These are phyloP conservation scores for Bryopsis sp. DNA, from an alignment of 139 green algal genomes.

Conservation along the genomic window DNA sequence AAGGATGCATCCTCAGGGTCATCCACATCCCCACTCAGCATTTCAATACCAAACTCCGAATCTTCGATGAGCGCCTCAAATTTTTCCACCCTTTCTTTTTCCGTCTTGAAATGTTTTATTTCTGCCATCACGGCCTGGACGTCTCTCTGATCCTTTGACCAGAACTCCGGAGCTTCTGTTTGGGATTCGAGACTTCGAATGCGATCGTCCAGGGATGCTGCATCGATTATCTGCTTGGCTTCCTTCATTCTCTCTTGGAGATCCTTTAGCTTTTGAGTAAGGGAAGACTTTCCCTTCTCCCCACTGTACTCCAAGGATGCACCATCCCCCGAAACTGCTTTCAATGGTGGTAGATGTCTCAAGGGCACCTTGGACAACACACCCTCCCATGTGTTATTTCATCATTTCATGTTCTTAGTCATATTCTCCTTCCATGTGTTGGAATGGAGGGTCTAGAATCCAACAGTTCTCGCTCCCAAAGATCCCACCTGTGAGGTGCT, in stretches of 20 bases:
- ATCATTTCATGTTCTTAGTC: no score
- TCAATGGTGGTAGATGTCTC: no score
- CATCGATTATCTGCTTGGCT: background rate
- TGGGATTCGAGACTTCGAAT: background rate
- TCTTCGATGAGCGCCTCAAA: conserved; percentile 2
- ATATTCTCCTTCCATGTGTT: no score
- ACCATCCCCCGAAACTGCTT: no score
- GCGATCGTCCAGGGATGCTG: background rate
- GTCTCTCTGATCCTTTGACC: background rate
- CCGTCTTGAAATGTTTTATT: conserved; percentile 1
- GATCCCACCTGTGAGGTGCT: no score
- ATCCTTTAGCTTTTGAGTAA: no score
- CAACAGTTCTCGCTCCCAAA: no score
- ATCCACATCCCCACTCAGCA: background rate
- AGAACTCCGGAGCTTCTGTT: background rate
- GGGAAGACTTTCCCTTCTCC: no score
- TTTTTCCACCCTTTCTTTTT: background rate
- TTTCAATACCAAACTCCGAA: conserved; percentile 4
- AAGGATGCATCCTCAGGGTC: background rate
- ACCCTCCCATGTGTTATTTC: no score
- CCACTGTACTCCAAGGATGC: no score
- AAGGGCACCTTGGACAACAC: no score
- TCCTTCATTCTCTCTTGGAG: background rate
- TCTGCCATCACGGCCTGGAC: background rate
- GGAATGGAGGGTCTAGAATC: no score